A percentile compares a stretch with the other conserved stretches of the same genome.
Conservation (phyloP, 257 asterid species). For the Gardenia jasminoides region DNA sequence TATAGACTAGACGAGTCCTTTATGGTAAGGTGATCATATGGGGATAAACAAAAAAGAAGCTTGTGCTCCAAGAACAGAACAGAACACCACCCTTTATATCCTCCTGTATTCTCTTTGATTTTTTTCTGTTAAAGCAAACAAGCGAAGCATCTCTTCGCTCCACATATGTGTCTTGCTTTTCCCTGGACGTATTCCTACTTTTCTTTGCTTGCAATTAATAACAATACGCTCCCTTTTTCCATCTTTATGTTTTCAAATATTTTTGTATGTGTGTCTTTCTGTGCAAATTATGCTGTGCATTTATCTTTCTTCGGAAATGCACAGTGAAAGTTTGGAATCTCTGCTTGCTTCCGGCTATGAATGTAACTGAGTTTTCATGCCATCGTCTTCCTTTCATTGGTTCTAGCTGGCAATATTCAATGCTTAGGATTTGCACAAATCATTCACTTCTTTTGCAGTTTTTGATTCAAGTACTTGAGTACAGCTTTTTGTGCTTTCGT, state of each 20-base stretch:
- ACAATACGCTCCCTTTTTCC: conserved; percentile 34
- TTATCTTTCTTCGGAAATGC: conserved; percentile 16
- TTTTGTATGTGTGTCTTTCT: conserved; percentile 4
- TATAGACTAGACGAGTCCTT: conserved; percentile 23
- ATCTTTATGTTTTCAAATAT: conserved; percentile 24
- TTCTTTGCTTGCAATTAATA: conserved; percentile 84
- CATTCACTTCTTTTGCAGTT: background rate
- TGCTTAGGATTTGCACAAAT: background rate
- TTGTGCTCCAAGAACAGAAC: conserved; percentile 49
- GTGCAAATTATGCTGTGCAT: conserved; percentile 15
- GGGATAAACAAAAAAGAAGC: conserved; percentile 54
- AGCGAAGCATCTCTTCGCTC: conserved; percentile 71
- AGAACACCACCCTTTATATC: conserved; percentile 25
- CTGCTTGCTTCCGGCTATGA: conserved; percentile 43
- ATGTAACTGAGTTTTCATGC: conserved; percentile 36
- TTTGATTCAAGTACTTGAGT: background rate
- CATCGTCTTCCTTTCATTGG: background rate
- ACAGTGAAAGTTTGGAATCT: conserved; percentile 56
- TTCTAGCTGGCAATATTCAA: background rate
- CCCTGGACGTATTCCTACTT: conserved; percentile 57
- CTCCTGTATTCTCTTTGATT: conserved; percentile 2
- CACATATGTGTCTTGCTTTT: conserved; percentile 43
- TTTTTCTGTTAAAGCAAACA: conserved; percentile 39
- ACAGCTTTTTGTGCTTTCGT: background rate
- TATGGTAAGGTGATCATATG: conserved; percentile 28